Evolutionary conservation across 495 filamentous ascomycete genomes (phyloP), one percentile per base, ranked within the genome.

Genomic region (Neurospora sublineolata): DNA sequence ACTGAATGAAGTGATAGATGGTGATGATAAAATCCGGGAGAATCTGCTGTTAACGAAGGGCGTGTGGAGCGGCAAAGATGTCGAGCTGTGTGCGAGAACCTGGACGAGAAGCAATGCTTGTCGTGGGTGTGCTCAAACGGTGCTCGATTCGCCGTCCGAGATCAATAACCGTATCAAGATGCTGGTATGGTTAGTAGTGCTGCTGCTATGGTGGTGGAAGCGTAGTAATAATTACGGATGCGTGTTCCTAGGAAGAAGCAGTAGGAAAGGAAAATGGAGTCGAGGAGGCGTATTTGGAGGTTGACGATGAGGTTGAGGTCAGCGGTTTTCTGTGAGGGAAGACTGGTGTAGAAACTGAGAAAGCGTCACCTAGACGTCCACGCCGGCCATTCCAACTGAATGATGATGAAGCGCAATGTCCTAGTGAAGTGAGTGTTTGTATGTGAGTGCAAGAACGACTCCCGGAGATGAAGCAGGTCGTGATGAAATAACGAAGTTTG

Each of bases 141-240:
- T 73, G 58, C 71, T 70, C 37, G 39, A 71, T 36, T 30, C 23
- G 60, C 42, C 69, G 27, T 60, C 52, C 52, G 27, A 60, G 36
- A 23, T 10, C 46, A 18, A 70, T 52, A 73, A 67, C 37, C 68
- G 42, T 73, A 71, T 68, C 72, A 69, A 40, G 68, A 36, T 73
- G 74, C 52, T 67, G 72, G 71, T 71, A 67, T 70, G 20, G 67
- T 39, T 37, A n/a, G 72, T 20, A 58, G 69, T 73, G 68, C 40
- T 60, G 46, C 64, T 73, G 67, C 71, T 37, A 60, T 37, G 38
- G 38, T 44, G 46, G 44, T 37, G 69, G 39, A 37, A 71, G 46
- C 69, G 69, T 52, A 70, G 69, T 70, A 23, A 70, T 70, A 70
- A 36, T 70, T 70, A 16, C 69, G 69, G 23, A 60, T 60, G 52